Evolutionary conservation across 495 filamentous ascomycete genomes (phyloP).

Genomic region (Penicillium riverlandense): DNA sequence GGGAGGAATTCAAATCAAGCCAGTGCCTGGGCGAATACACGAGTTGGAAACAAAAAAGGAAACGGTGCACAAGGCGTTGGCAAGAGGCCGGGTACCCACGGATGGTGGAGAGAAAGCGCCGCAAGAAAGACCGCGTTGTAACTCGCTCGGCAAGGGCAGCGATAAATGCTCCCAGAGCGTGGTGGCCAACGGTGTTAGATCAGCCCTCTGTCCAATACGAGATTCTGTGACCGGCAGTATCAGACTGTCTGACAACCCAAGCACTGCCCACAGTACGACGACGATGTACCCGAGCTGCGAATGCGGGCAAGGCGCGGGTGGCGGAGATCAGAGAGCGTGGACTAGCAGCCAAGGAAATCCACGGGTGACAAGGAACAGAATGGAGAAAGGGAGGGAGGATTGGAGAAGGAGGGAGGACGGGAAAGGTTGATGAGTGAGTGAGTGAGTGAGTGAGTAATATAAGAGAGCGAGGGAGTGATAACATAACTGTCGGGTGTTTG

Average conservation of each 20-base stretch:
- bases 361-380: slow-evolving; percentile 2
- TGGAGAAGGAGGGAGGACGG: neutral
- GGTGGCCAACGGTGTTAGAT: neutral
- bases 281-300: slow-evolving; percentile 14
- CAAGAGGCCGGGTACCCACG: too few species aligned
- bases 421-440: slow-evolving; percentile 8
- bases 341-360: slow-evolving; percentile 4
- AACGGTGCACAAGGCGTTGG: too few species aligned
- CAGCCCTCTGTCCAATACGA: slow-evolving; percentile 6
- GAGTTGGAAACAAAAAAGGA: neutral
- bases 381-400: slow-evolving; percentile 2
- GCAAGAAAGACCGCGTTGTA: neutral
- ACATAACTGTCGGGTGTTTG: slow-evolving; percentile 9
- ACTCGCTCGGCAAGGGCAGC: neutral
- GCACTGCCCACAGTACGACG: slow-evolving; percentile 9
- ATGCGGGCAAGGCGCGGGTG: neutral
- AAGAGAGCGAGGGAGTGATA: slow-evolving; percentile 19
- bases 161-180: neutral
- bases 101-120: slow-evolving; percentile 1
- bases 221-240: slow-evolving; percentile 3
- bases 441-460: slow-evolving; percentile 13
- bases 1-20: neutral
- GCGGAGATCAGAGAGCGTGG: neutral
- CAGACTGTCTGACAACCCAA: slow-evolving; percentile 13
- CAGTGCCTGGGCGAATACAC: neutral